These are phyloP conservation scores for Metschnikowia baotianmanensis DNA, from an alignment of 805 yeast species.

Conservation along the genomic window DNA sequence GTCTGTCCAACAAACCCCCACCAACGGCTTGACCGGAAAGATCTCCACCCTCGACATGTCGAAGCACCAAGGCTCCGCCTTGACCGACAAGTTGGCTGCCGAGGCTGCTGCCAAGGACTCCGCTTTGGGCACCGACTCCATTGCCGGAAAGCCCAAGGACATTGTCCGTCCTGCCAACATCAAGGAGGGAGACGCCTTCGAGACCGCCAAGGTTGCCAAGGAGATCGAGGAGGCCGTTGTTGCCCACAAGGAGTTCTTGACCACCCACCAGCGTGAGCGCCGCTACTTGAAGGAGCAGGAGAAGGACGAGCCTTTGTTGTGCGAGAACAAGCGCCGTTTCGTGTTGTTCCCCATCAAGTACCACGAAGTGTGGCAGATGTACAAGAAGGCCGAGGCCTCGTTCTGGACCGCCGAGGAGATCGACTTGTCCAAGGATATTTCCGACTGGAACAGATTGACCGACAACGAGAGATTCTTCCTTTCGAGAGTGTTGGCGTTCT, in stretches of 20 bases:
- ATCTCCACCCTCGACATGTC: slow-evolving; percentile 41
- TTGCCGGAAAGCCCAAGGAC: slow-evolving; percentile 21
- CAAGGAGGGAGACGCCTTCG: slow-evolving; percentile 22
- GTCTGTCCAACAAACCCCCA: slow-evolving; percentile 44
- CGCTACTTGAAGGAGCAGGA: slow-evolving; percentile 71
- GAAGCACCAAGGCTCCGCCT: slow-evolving; percentile 30
- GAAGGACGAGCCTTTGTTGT: slow-evolving; percentile 83
- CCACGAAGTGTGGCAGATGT: slow-evolving; percentile 98
- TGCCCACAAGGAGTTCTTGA: slow-evolving; percentile 55
- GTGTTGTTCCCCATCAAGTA: slow-evolving; percentile 95
- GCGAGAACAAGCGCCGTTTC: slow-evolving; percentile 83
- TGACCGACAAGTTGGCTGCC: slow-evolving; percentile 44
- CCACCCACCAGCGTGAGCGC: slow-evolving; percentile 66
- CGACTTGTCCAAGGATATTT: slow-evolving; percentile 85
- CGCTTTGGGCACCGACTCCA: slow-evolving; percentile 17
- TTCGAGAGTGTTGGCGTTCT: slow-evolving; percentile 92
- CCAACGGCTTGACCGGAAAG: slow-evolving; percentile 46
- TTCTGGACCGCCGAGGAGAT: slow-evolving; percentile 99
- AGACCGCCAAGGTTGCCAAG: slow-evolving; percentile 22
- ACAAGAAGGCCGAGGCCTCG: slow-evolving; percentile 98
- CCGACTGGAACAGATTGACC: slow-evolving; percentile 89
- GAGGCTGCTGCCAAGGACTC: slow-evolving; percentile 24
- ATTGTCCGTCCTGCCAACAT: slow-evolving; percentile 19
- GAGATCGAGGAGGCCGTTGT: slow-evolving; percentile 28
- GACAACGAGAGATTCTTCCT: slow-evolving; percentile 91